Evolutionary conservation across 306 rosid genomes (phyloP).

Genomic region (Luffa aegyptiaca): DNA sequence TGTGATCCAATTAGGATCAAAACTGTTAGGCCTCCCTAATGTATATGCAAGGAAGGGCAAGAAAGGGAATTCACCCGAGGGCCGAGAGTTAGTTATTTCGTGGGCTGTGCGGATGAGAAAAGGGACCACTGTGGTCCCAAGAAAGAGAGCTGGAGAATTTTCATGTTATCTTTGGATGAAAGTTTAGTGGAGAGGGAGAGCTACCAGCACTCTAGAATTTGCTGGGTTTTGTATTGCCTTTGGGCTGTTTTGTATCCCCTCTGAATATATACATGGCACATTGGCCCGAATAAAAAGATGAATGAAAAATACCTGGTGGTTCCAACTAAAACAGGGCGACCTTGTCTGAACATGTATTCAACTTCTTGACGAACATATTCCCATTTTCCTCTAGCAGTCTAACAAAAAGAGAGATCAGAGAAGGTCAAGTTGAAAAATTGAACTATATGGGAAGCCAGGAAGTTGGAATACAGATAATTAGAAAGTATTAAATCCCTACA

Average conservation of each 20-base stretch:
- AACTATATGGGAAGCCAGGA: not conserved
- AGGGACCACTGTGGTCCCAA: no score
- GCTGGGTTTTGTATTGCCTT: no score
- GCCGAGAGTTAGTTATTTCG: no score
- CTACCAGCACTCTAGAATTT: no score
- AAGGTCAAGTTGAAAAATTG: constrained; percentile 15
- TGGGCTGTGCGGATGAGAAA: no score
- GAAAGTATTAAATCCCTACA: constrained; percentile 32
- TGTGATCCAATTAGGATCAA: not conserved
- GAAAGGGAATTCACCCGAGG: no score
- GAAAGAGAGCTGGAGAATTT: no score
- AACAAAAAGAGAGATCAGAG: constrained; percentile 13
- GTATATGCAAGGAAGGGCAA: no score
- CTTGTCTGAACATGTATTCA: constrained; percentile 78
- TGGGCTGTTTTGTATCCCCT: no score
- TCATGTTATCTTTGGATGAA: no score
- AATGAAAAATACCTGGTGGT: constrained; percentile 62
- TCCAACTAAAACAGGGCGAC: constrained; percentile 95
- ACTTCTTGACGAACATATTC: constrained; percentile 87
- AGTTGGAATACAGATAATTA: not conserved
- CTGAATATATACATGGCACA: not conserved
- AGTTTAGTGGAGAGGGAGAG: no score
- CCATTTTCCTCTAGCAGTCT: constrained; percentile 98
- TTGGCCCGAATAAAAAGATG: not conserved
- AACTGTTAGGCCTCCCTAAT: no score